Base-by-base conservation (phyloP, 108 stramenopile species). In the Seminavis robusta region DNA sequence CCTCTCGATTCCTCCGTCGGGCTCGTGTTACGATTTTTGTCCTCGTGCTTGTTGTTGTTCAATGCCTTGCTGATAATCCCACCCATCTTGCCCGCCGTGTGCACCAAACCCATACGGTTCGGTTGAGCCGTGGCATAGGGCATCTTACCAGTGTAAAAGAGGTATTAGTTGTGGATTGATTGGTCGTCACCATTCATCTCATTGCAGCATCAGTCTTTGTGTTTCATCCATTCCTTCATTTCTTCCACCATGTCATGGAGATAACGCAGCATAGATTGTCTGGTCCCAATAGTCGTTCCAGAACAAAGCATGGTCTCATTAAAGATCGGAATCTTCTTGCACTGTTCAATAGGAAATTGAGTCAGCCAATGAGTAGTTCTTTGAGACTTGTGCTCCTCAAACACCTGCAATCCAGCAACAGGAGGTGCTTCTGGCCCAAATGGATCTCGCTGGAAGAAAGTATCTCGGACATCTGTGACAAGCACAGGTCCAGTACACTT, bases 81-180 rank as follows among this genome's bases (percentile, higher is more conserved):
- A 25, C 72, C 72, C n/a, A n/a, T n/a, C n/a, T 0, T 68, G 46
- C 74, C 65, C 3, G 65, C 68, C 11, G 67, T 75, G 47, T 69
- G 33, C 19, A 69, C 68, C 10, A 69, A 40, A 0, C 68, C 74
- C 4, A 16, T 15, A 16, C 74, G 66, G 26, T 74, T 57, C 19
- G 47, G 47, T 3, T 68, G 40, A 10, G 74, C 49, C 15, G 51
- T 46, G 2, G 77, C 82, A 61, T 69, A 67, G 17, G 74, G 63
- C 0, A 86, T 61, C 23, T 65, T 33, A 21, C 78, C 78, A 15
- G 79, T 62, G 44, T 90, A 90, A 62, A 56, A 90, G 43, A 90
- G 52, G 46, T 80, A 86, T n/a, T n/a, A n/a, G 51, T 90, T 90
- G 67, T 90, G 88, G 57, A 90, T 84, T n/a, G 64, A 59, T 58